phyloP scores from a whole-genome alignment of 139 green algal species.

The Asterochloris sp. region DNA sequence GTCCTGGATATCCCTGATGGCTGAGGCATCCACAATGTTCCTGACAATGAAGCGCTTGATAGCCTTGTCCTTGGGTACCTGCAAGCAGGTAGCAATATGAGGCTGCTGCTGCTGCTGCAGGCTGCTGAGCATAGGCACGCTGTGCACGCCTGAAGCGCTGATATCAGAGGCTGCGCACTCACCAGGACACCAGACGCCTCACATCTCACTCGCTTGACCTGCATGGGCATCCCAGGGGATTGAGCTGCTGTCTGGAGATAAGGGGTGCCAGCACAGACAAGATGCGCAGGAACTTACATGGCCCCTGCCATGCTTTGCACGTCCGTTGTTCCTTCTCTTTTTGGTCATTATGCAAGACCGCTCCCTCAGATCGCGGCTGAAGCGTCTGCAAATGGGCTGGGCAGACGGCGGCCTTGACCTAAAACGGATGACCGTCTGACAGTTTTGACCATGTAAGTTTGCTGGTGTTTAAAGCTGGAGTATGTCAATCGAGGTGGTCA shows the following conservation, averaged over 20 bases:
- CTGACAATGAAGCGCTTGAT: conserved; percentile 99
- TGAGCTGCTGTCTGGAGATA: neutral
- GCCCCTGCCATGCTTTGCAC: conserved; percentile 54
- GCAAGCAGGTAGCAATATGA: conserved; percentile 17
- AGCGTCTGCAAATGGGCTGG: no score
- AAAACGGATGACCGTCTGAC: no score
- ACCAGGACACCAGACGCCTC: conserved; percentile 93
- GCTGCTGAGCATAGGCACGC: no score
- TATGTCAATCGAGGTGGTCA: neutral
- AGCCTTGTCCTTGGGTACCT: conserved; percentile 98
- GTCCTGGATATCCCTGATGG: conserved; percentile 98
- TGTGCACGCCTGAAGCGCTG: no score
- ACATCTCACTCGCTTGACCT: conserved; percentile 79
- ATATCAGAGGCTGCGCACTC: no score
- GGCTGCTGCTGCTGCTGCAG: neutral
- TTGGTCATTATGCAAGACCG: conserved; percentile 70
- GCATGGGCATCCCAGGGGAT: neutral
- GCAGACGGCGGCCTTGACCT: no score
- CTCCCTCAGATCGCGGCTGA: neutral
- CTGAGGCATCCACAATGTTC: conserved; percentile 90
- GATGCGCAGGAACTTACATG: conserved; percentile 24
- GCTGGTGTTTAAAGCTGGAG: no score
- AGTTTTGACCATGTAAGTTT: no score
- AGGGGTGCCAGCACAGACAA: neutral
- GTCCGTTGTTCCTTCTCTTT: conserved; percentile 80